Evolutionary conservation across 1,139 yeast genomes (phyloP), one percentile per base, ranked within the genome.

Genomic region (Protomyces arabidopsidicola): DNA sequence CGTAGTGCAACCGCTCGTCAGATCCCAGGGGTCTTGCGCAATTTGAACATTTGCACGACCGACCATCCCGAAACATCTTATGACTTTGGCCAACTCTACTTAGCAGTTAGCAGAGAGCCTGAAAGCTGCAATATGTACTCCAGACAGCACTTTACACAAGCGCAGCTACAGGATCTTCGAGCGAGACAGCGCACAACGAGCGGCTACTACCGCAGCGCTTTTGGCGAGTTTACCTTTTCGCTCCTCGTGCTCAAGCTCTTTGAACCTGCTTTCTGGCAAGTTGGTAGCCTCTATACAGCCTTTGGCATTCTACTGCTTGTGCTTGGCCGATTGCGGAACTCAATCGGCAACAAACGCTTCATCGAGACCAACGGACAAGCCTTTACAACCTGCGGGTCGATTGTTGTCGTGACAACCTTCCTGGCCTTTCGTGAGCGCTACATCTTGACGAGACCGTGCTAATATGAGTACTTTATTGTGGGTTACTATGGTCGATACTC

Each of bases 141-240:
- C 2, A 8, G 6, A 5, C 31, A 27, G 31, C 31, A 16, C 38
- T 52, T 27, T n/a, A 38, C 50, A 12, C 56, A 53, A 8, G 51
- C 52, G 12, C 62, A 58, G 20, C 53, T 58, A 18, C 62, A 51
- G n/a, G 62, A 58, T 31, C 35, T 58, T n/a, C 51, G 62, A 2
- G 62, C 62, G 6, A 31, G 62, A 20, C 62, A 58, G 53, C 62
- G 62, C 45, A 58, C 62, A 14, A 51, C 62, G 10, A 55, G 56
- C 18, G 53, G 62, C 35, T 58, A 58, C 45, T 51, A 52, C 27
- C 55, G 62, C 14, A 50, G 52, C 22, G 62, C 56, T 9, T 51
- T 58, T 8, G 54, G 55, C 34, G 62, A 58, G 45, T 52, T 58
- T 20, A 55, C 34, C 31, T 58, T 58, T 34, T 50, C 62, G 8